phyloP scores from a whole-genome alignment of 192 early-diverging fungal species.

The Coemansia sp. region DNA sequence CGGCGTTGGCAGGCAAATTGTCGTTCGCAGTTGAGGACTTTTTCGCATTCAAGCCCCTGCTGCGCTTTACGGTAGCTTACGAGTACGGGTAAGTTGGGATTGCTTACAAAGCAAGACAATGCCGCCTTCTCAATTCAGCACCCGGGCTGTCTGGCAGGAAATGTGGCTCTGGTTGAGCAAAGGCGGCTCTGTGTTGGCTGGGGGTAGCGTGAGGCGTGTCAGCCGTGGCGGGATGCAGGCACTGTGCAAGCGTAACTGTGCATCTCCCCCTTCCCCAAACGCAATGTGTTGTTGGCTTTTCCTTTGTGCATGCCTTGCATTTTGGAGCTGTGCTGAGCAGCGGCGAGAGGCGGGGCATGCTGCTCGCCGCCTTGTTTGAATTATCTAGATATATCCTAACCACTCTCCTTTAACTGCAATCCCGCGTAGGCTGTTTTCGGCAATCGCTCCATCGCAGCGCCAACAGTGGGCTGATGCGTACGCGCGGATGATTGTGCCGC shows the following conservation, averaged over 20 bases:
- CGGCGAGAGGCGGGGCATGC: neutral
- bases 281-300: neutral
- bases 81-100: slow-evolving; percentile 48
- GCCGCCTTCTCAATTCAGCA: neutral
- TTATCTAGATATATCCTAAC: too few species aligned
- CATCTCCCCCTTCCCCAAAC: neutral
- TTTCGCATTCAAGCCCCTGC: slow-evolving; percentile 22
- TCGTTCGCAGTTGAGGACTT: slow-evolving; percentile 44
- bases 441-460: slow-evolving; percentile 45
- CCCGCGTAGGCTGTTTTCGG: slow-evolving; percentile 44
- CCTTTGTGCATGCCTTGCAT: neutral
- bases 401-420: neutral
- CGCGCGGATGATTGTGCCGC: slow-evolving; percentile 43
- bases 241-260: neutral
- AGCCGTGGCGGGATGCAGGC: neutral
- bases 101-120: slow-evolving; percentile 4
- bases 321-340: neutral
- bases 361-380: neutral
- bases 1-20: slow-evolving; percentile 18
- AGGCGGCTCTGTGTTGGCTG: neutral
- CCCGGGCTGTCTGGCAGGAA: neutral
- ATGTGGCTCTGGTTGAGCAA: too few species aligned
- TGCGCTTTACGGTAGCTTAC: slow-evolving; percentile 46
- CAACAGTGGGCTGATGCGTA: slow-evolving; percentile 45
- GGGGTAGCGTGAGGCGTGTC: neutral